Base-by-base conservation (phyloP, 116 monocot species). In the Iris pallida region DNA sequence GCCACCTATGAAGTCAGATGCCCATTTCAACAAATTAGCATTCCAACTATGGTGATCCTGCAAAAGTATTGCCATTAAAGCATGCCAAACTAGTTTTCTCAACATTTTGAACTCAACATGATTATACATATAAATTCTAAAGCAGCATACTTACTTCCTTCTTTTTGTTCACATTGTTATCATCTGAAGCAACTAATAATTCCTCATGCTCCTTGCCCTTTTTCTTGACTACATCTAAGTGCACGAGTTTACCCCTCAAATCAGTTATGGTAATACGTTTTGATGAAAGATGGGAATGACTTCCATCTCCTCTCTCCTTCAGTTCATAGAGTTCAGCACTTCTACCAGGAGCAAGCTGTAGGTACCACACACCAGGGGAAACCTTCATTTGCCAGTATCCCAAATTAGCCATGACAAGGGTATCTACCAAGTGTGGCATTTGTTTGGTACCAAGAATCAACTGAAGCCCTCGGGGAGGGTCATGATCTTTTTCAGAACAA, bases 341-440 rank as follows among this genome's bases (percentile, higher is more conserved):
- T 65, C 89, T 80, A 18, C 96, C 96, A 79, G 92, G 89, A 60
- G 96, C 96, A 61, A 92, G 74, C 70, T 97, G 89, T 47, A 97
- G 83, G 79, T 87, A 89, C 89, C 89, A 92, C 45, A 89, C 85
- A 19, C 92, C 89, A 75, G 96, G 96, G 13, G 86, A 87, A 69
- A 92, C 89, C 74, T 97, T 97, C 96, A 97, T 97, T 70, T 97
- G 96, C 92, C 92, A 97, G 71, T 97, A 97, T 56, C 96, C 96
- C 59, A 97, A 87, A 67, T 97, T 97, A 42, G 89, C 86, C 96
- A 97, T 97, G 60, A 97, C 96, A 73, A 97, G 87, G 8, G 96
- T 97, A 75, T 97, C 96, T 20, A 97, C 89, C 73, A 92, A 47
- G 65, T 87, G 96, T 30, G 92, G 89, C 55, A 71, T 79, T 69